Percentiles rank a stretch among this genome's conserved stretches.
These are phyloP conservation scores for Saccharomyces hybrid DNA, from an alignment of 1,139 yeast genomes.

Conservation along the genomic window DNA sequence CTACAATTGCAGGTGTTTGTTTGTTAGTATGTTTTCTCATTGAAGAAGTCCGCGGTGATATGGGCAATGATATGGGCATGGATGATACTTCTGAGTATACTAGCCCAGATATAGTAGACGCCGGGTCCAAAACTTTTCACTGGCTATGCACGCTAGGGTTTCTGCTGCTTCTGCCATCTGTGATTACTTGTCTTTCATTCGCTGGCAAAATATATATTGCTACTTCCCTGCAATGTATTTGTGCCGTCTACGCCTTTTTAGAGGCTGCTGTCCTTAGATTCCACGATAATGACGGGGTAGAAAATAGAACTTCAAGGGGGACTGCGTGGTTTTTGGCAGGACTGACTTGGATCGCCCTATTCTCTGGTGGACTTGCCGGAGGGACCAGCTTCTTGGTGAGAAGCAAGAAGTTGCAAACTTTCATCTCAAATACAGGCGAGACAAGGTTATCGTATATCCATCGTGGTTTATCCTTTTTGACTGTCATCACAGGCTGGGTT, in stretches of 20 bases:
- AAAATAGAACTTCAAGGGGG: slow-evolving; percentile 58
- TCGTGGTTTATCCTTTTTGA: slow-evolving; percentile 40
- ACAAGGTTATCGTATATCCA: slow-evolving; percentile 35
- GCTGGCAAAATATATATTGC: slow-evolving; percentile 46
- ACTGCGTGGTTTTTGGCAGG: slow-evolving; percentile 53
- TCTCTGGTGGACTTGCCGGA: slow-evolving; percentile 48
- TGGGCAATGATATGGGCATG: slow-evolving; percentile 17
- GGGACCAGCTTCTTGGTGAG: slow-evolving; percentile 32
- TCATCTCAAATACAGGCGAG: slow-evolving; percentile 33
- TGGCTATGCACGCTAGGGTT: slow-evolving; percentile 48
- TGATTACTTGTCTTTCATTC: slow-evolving; percentile 46
- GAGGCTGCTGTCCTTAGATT: slow-evolving; percentile 53
- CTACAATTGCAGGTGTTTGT: neutral
- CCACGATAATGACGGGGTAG: slow-evolving; percentile 58
- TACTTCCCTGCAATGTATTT: slow-evolving; percentile 41
- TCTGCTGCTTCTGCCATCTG: slow-evolving; percentile 47
- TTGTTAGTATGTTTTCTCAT: neutral
- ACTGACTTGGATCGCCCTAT: slow-evolving; percentile 41
- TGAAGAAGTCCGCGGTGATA: neutral
- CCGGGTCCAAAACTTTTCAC: slow-evolving; percentile 54
- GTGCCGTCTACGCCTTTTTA: slow-evolving; percentile 44
- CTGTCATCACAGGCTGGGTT: slow-evolving; percentile 52
- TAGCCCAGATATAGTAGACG: slow-evolving; percentile 35
- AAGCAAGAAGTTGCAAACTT: slow-evolving; percentile 23
- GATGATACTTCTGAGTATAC: slow-evolving; percentile 27